Base-by-base conservation (phyloP, 1,284 basidiomycete genomes). In the Somion occarium region DNA sequence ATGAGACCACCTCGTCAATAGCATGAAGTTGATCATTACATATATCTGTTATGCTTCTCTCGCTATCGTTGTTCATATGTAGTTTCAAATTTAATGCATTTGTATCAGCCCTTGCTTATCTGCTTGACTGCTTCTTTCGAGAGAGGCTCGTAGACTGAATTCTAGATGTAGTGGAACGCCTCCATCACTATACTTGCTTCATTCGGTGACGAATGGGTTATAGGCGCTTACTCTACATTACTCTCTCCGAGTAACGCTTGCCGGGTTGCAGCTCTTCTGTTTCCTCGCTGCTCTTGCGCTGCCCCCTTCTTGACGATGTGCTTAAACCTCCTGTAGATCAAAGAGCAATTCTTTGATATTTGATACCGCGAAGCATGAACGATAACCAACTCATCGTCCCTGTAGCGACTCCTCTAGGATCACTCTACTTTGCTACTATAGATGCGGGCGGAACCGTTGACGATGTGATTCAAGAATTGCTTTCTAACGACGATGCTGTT, bases 361-460 rank as follows among this genome's bases (percentile, higher is more conserved):
- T 34, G 30, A 34, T 15, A 7, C 15, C 15, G 30, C 30, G 7
- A 34, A 15, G 15, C 30, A 73, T 72, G 71, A 53, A 66, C 30
- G 62, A 63, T 57, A 65, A 69, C 45, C 49, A 66, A n/a, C 69
- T 83, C 49, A 78, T 83, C 57, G 76, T 85, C 34, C 84, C 88
- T 4, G 75, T 76, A 13, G 61, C 83, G 37, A 65, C 86, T 26
- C 73, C 83, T 13, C 76, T 74, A 49, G 80, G 81, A 18, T 73
- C 76, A 49, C 66, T 85, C 46, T 79, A 82, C 59, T 86, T 88
- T 60, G 80, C 79, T 0, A 78, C 82, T 45, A 71, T 87, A 54
- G 63, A 61, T 5, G 58, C 73, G 30, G 67, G 79, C 56, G 81
- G 78, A 39, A 79, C 73, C 1, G 77, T 75, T 13, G 73, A 80